A percentile compares a stretch with the other conserved stretches of the same genome.
Evolutionary conservation across 1,139 yeast genomes (phyloP).

Genomic region (Kodamaea suecica): DNA sequence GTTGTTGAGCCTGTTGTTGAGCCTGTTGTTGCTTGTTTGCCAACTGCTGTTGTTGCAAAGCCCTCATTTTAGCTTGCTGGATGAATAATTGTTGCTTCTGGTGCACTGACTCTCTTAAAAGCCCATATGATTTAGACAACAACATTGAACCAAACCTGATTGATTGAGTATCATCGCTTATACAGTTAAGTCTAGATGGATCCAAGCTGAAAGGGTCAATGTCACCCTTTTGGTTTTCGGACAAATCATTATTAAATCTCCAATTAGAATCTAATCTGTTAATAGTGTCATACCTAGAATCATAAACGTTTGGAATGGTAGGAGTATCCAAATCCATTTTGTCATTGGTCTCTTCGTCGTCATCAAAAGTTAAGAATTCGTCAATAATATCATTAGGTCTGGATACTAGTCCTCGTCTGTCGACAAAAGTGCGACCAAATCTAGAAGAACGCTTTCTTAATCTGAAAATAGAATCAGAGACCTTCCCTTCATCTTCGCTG

Average conservation of each 20-base stretch:
- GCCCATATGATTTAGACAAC: constrained; percentile 78
- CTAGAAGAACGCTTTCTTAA: constrained; percentile 77
- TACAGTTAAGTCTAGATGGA: constrained; percentile 70
- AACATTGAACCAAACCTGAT: constrained; percentile 91
- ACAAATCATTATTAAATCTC: constrained; percentile 68
- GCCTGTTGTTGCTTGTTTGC: constrained; percentile 44
- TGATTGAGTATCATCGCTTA: constrained; percentile 82
- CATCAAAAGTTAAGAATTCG: constrained; percentile 34
- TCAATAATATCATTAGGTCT: constrained; percentile 35
- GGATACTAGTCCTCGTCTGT: constrained; percentile 51
- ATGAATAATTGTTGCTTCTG: constrained; percentile 43
- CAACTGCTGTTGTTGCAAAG: constrained; percentile 41
- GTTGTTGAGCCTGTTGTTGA: constrained; percentile 32
- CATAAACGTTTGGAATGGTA: constrained; percentile 45
- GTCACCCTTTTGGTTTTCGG: constrained; percentile 45
- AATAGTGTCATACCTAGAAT: constrained; percentile 50
- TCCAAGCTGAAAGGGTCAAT: constrained; percentile 60
- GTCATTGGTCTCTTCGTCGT: constrained; percentile 23
- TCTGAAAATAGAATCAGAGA: constrained; percentile 58
- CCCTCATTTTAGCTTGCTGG: constrained; percentile 47
- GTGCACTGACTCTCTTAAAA: constrained; percentile 52
- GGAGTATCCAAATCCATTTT: constrained; percentile 3
- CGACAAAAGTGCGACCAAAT: constrained; percentile 67
- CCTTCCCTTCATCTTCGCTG: constrained; percentile 23
- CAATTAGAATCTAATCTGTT: constrained; percentile 67